A percentile compares a stretch with the other conserved stretches of the same genome.
These are phyloP conservation scores for Entophlyctis helioformis DNA, from an alignment of 192 early-diverging fungal species.

Conservation along the genomic window DNA sequence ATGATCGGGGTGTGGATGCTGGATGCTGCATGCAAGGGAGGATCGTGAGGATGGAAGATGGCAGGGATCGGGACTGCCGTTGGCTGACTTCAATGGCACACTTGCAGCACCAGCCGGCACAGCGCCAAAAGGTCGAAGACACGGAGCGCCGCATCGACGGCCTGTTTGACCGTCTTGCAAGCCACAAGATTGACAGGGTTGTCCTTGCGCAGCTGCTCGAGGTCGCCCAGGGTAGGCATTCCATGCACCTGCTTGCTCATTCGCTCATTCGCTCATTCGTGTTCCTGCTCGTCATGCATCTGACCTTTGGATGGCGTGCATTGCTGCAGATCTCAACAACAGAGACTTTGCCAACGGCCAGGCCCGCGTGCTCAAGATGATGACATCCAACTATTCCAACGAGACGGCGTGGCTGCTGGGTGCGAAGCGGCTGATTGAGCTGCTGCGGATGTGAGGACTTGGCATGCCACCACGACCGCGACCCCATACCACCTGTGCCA, in stretches of 20 bases:
- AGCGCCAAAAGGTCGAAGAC: conserved; percentile 27
- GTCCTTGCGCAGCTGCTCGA: conserved; percentile 10
- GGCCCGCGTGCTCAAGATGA: conserved; percentile 8
- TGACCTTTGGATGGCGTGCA: no score
- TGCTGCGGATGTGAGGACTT: no score
- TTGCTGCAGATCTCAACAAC: conserved; percentile 16
- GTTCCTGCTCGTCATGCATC: no score
- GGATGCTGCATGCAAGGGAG: no score
- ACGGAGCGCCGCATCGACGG: conserved; percentile 31
- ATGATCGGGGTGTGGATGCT: no score
- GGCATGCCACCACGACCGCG: no score
- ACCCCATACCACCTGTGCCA: no score
- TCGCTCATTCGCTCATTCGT: no score
- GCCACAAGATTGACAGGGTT: conserved; percentile 6
- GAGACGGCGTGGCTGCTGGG: conserved; percentile 36
- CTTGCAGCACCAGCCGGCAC: neutral
- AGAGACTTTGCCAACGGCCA: conserved; percentile 16
- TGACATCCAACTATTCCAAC: conserved; percentile 25
- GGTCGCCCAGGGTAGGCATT: conserved; percentile 9
- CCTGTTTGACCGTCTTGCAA: conserved; percentile 24
- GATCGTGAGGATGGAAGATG: no score
- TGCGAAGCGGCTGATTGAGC: conserved; percentile 29
- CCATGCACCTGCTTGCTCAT: no score
- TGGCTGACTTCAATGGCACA: no score
- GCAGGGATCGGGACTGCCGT: no score